Percentiles rank a stretch among this genome's conserved stretches.
phyloP scores from a whole-genome alignment of 2,329 filamentous ascomycete species.

The Fusarium sp. region DNA sequence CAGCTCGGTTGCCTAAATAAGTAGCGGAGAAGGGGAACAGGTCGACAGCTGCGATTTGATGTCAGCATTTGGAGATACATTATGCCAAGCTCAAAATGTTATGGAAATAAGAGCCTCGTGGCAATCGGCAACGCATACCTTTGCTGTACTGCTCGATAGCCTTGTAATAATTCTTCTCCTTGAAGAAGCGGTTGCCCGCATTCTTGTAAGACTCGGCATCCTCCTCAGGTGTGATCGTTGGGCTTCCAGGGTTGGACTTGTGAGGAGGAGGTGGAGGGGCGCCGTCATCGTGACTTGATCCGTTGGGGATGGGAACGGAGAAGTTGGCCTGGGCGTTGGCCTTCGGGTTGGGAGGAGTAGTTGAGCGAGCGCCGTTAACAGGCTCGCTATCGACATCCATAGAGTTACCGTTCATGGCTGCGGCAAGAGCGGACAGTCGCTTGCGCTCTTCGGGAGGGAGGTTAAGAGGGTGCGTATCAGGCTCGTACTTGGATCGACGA shows the following conservation, averaged over 20 bases:
- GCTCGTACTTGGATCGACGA: slow-evolving; percentile 68
- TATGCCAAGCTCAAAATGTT: background rate
- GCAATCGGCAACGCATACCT: slow-evolving; percentile 66
- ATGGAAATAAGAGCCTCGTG: slow-evolving; percentile 2
- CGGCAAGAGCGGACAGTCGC: slow-evolving; percentile 75
- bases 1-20: slow-evolving; percentile 94
- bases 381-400: slow-evolving; percentile 83
- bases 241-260: slow-evolving; percentile 71
- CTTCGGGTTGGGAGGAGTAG: slow-evolving; percentile 62
- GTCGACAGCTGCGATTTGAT: slow-evolving; percentile 76
- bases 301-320: slow-evolving; percentile 66
- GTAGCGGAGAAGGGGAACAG: slow-evolving; percentile 87
- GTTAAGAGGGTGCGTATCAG: slow-evolving; percentile 87
- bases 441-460: slow-evolving; percentile 89
- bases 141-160: slow-evolving; percentile 95
- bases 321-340: slow-evolving; percentile 59
- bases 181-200: slow-evolving; percentile 96
- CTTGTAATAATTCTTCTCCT: slow-evolving; percentile 87
- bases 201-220: slow-evolving; percentile 94
- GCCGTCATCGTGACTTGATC: slow-evolving; percentile 58
- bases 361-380: slow-evolving; percentile 58
- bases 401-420: slow-evolving; percentile 69
- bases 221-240: slow-evolving; percentile 67
- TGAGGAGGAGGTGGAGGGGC: slow-evolving; percentile 79
- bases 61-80: slow-evolving; percentile 37